Evolutionary conservation across 306 rosid species (phyloP), one percentile per base, ranked within the genome.

Genomic region (Quillaja saponaria): DNA sequence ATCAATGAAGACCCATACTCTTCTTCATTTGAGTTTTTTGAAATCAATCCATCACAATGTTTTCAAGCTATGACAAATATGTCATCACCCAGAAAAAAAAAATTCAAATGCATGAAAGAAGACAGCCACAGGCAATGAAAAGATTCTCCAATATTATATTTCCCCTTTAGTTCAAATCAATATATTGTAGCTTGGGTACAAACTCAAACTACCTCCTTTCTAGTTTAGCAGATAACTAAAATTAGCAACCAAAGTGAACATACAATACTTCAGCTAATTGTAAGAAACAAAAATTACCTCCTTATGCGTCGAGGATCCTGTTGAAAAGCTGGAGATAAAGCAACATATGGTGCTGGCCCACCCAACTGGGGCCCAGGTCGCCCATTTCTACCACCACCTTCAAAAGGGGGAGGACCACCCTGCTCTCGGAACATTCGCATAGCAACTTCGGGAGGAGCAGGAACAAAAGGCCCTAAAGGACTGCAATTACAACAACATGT

Each of bases 381-480:
- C 63, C 78, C 79, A 50, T 55, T 79, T 64, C 85, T 79, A 28
- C 82, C 80, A 60, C 69, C 78, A 17, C 80, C 85, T 61, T 83
- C 88, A 58, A 79, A 83, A 34, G 85, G 61, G 31, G 88, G 63
- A 34, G 88, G 85, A 37, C 88, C 88, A 40, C 85, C 88, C 69
- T 83, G 88, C n/a, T 83, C 88, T 37, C 85, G 71, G 67, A 83
- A 67, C 85, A 83, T 79, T 54, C 78, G 80, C 88, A 79, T 83
- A 33, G 88, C 88, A 66, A 83, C 88, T 63, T 83, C 88, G 58
- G 88, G 88, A 13, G 88, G 88, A 55, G 88, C 88, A 63, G 88
- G 88, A 51, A 83, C 88, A 50, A 83, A 83, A 35, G 88, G 88
- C 35, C 88, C 88, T 21, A 83, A 55, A n/a, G 88, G 88, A 28